Evolutionary conservation across 345 rosid genomes (phyloP).

Genomic region (Syzygium oleosum): DNA sequence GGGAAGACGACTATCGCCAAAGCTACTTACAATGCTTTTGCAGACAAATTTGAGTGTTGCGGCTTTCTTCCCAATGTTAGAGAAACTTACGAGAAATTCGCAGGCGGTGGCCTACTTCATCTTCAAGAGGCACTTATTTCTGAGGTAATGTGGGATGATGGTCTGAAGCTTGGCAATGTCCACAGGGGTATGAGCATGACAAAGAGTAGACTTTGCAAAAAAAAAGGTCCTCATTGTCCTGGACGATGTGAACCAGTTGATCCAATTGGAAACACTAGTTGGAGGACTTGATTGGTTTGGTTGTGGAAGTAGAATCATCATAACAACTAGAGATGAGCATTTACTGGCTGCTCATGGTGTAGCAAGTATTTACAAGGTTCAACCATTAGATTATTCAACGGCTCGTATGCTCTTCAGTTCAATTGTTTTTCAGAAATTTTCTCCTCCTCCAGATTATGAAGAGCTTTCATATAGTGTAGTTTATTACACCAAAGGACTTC

Average conservation of each 20-base stretch:
- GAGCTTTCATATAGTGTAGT: not conserved
- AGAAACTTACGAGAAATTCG: not conserved
- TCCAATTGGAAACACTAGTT: constrained; percentile 1
- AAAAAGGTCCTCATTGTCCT: constrained; percentile 7
- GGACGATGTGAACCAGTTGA: constrained; percentile 8
- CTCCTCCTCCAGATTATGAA: not conserved
- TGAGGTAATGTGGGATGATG: not conserved
- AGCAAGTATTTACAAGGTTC: not conserved
- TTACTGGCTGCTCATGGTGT: not conserved
- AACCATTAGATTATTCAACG: not conserved
- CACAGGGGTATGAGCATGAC: not conserved
- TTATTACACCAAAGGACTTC: constrained; percentile 4
- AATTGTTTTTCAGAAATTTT: not conserved
- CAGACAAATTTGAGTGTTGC: constrained; percentile 13
- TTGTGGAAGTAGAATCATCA: constrained; percentile 12
- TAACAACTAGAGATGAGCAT: constrained; percentile 11
- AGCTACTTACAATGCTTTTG: constrained; percentile 8
- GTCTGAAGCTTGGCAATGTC: not conserved
- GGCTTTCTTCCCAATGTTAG: constrained; percentile 26
- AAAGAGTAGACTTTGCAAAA: not conserved
- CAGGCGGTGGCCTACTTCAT: not conserved
- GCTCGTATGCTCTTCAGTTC: not conserved
- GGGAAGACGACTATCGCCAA: constrained; percentile 18
- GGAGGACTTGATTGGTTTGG: constrained; percentile 7
- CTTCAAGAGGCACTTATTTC: constrained; percentile 9